phyloP scores from a whole-genome alignment of 805 yeast genomes.

The Candida adriatica region DNA sequence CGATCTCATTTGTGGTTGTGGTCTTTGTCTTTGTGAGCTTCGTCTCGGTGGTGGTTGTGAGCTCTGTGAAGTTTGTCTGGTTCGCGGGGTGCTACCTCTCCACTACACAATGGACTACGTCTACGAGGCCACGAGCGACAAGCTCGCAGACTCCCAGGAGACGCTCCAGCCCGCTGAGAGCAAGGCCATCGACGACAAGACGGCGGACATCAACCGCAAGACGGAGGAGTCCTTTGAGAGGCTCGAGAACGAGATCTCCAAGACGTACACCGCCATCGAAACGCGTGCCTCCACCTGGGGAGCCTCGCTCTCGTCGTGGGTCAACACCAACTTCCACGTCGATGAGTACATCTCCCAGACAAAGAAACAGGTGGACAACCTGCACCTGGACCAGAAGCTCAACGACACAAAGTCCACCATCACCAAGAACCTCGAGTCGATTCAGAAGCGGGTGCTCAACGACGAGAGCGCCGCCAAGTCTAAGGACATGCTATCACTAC shows the following conservation, averaged over 20 bases:
- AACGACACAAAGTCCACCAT: constrained; percentile 9
- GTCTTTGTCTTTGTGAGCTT: neutral
- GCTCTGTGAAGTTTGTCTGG: too few species aligned
- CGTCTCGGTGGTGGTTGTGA: neutral
- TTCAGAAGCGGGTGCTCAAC: constrained; percentile 10
- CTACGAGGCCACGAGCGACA: constrained; percentile 12
- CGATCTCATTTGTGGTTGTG: constrained; percentile 1
- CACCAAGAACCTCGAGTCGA: constrained; percentile 8
- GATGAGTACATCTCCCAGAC: constrained; percentile 26
- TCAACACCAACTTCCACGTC: constrained; percentile 27
- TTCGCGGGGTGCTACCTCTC: too few species aligned
- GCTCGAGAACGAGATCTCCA: constrained; percentile 48
- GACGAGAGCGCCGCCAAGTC: constrained; percentile 15
- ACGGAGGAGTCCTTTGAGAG: constrained; percentile 48
- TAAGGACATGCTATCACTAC: constrained; percentile 9
- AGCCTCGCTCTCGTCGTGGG: constrained; percentile 26
- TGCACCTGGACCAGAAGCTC: constrained; percentile 15
- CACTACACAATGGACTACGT: constrained; percentile 27
- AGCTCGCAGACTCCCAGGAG: constrained; percentile 17
- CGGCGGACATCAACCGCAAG: constrained; percentile 28
- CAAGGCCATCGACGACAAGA: constrained; percentile 7
- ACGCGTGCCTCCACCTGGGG: constrained; percentile 31
- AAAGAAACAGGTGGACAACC: constrained; percentile 17
- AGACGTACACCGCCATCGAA: constrained; percentile 41
- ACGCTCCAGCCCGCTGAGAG: constrained; percentile 12